Evolutionary conservation across 2,329 filamentous ascomycete genomes (phyloP), one percentile per base, ranked within the genome.

Genomic region (Seiridium cupressi): DNA sequence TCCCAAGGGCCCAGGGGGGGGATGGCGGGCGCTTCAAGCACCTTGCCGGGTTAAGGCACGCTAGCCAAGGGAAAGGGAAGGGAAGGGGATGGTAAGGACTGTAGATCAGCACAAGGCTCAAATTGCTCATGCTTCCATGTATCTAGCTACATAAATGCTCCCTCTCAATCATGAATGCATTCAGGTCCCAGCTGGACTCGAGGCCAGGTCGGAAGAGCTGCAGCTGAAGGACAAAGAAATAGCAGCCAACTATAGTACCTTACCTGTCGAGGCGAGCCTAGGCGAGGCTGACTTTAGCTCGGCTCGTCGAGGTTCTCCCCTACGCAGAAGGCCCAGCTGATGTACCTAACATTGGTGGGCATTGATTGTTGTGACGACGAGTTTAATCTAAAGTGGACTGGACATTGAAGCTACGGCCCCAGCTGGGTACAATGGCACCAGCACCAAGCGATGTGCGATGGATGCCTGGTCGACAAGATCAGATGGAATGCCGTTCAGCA

Each of bases 31-130:
- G 38, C 51, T 44, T 42, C 35, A 13, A n/a, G 35, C 35, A 18
- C 51, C 51, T 55, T 38, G 51, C 51, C 51, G 51, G 44, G 51
- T 55, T 34, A 38, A 55, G 51, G 51, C 51, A 55, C 51, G 51
- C 51, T 55, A 55, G 38, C 40, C 18, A 55, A 18, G 51, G 51
- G 51, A 31, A 53, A 35, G 49, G 49, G 49, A 18, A 34, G 34
- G 34, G 13, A 38, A 9, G 11, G 13, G 7, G 35, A 18, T 10
- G 10, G 31, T 10, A 49, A 32, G 31, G n/a, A 32, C 44, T 46
- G 18, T 26, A 26, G 18, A 26, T 26, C 18, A 26, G 18, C 18
- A 26, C 18, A 26, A 26, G 18, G 18, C 18, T 26, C 18, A 26
- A 26, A 26, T 26, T 26, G 18, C 18, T 26, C 18, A 26, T 26